phyloP scores from a whole-genome alignment of 1,284 basidiomycete genomes.

The Rhodotorula sp. region DNA sequence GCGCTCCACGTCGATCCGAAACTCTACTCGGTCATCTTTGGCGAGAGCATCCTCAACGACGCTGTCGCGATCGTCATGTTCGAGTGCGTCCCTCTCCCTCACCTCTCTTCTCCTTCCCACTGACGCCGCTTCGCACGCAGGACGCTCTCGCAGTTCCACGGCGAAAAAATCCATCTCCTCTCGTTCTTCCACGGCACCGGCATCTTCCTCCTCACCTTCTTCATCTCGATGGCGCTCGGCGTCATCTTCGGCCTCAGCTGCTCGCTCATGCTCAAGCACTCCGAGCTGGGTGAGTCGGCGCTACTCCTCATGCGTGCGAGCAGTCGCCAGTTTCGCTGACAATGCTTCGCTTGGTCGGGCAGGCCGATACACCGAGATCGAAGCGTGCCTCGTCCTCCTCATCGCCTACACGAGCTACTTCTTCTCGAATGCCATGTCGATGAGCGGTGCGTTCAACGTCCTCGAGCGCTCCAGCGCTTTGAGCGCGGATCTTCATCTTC shows the following conservation, averaged over 20 bases:
- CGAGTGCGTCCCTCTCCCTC: slow-evolving; percentile 66
- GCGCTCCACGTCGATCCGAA: slow-evolving; percentile 98
- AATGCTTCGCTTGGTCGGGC: not conserved
- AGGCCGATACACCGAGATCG: slow-evolving; percentile 81
- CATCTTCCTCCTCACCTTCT: slow-evolving; percentile 94
- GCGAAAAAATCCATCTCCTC: slow-evolving; percentile 78
- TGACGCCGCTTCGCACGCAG: slow-evolving; percentile 52
- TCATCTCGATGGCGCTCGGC: slow-evolving; percentile 88
- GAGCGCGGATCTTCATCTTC: no score
- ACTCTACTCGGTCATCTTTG: slow-evolving; percentile 96
- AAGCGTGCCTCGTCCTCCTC: slow-evolving; percentile 89
- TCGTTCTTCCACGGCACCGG: slow-evolving; percentile 93
- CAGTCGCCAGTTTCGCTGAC: not conserved
- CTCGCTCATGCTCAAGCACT: slow-evolving; percentile 94
- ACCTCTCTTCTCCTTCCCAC: not conserved
- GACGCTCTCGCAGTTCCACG: slow-evolving; percentile 88
- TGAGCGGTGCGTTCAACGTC: slow-evolving; percentile 64
- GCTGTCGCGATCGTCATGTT: slow-evolving; percentile 99
- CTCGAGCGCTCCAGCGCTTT: not conserved
- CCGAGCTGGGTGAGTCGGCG: slow-evolving; percentile 54
- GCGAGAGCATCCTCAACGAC: slow-evolving; percentile 95
- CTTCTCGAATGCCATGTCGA: slow-evolving; percentile 89
- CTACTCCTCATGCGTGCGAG: no score
- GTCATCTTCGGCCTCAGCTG: slow-evolving; percentile 84
- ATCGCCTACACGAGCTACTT: slow-evolving; percentile 98